Percentiles rank a stretch among this genome's conserved stretches.
Evolutionary conservation across 2,329 filamentous ascomycete species (phyloP).

Genomic region (Plenodomus biglobosus): DNA sequence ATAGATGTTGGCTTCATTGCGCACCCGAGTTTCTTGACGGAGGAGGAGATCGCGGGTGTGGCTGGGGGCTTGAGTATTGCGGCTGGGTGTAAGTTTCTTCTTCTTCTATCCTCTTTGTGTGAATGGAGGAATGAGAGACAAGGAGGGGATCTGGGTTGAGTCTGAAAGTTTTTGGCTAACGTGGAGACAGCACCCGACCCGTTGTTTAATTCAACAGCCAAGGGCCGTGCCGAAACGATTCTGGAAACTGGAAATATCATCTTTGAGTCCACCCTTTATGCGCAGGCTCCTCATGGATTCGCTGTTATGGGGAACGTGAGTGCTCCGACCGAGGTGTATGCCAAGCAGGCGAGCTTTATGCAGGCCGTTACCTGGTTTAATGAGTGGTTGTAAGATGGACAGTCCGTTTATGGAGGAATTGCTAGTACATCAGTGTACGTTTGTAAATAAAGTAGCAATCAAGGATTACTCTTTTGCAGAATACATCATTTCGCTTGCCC

Average conservation of each 20-base stretch:
- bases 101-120: background rate
- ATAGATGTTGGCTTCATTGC: slow-evolving; percentile 68
- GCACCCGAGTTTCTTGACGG: slow-evolving; percentile 69
- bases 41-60: slow-evolving; percentile 66
- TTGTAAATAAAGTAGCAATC: too few species aligned
- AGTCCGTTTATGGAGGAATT: background rate
- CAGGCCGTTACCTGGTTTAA: slow-evolving; percentile 45
- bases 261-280: slow-evolving; percentile 39
- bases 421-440: background rate
- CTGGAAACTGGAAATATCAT: slow-evolving; percentile 32
- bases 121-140: background rate
- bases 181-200: slow-evolving; percentile 25
- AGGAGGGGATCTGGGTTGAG: background rate
- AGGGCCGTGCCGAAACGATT: slow-evolving; percentile 26
- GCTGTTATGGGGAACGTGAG: slow-evolving; percentile 37
- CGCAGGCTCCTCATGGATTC: slow-evolving; percentile 40
- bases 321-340: slow-evolving; percentile 35
- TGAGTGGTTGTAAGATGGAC: slow-evolving; percentile 28
- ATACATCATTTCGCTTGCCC: too few species aligned
- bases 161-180: slow-evolving; percentile 5
- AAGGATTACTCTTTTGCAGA: too few species aligned
- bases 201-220: slow-evolving; percentile 21
- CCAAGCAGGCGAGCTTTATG: slow-evolving; percentile 40
- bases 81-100: slow-evolving; percentile 49
- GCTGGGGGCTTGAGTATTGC: slow-evolving; percentile 68